Percentiles rank a stretch among this genome's conserved stretches.
phyloP scores from a whole-genome alignment of 2,329 filamentous ascomycete genomes.

The Coniochaeta sp. region DNA sequence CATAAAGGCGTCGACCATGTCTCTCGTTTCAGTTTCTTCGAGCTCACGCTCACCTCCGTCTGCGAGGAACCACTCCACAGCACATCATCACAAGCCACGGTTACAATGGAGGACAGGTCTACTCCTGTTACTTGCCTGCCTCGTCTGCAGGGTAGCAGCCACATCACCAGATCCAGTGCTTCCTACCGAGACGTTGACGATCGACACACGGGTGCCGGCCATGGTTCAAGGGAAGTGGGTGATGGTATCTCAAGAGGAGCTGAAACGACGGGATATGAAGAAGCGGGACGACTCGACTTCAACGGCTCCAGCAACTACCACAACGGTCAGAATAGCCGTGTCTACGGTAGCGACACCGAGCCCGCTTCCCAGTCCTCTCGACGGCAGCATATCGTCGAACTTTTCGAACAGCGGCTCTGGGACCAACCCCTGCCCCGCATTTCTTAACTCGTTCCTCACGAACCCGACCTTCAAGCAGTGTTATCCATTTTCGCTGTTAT shows the following conservation, averaged over 20 bases:
- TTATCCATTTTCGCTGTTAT: conserved; percentile 75
- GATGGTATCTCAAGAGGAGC: conserved; percentile 26
- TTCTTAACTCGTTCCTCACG: conserved; percentile 60
- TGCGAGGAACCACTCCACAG: conserved; percentile 4
- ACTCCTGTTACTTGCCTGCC: conserved; percentile 11
- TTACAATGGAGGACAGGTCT: conserved; percentile 17
- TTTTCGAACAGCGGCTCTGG: conserved; percentile 45
- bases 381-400: conserved; percentile 54
- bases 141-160: conserved; percentile 18
- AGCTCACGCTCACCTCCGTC: background rate
- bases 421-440: conserved; percentile 48
- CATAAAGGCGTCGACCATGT: conserved; percentile 17
- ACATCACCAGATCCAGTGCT: conserved; percentile 12
- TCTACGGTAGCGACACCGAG: conserved; percentile 23
- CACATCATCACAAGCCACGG: conserved; percentile 12
- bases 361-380: conserved; percentile 57
- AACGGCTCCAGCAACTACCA: conserved; percentile 12
- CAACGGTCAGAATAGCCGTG: conserved; percentile 22
- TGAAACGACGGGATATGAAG: conserved; percentile 13
- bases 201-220: conserved; percentile 27
- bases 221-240: conserved; percentile 26
- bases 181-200: conserved; percentile 23
- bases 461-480: conserved; percentile 64
- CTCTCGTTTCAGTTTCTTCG: conserved; percentile 3
- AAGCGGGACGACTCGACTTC: conserved; percentile 11